phyloP scores from a whole-genome alignment of 1,139 yeast genomes.

The Debaryomyces sp. region DNA sequence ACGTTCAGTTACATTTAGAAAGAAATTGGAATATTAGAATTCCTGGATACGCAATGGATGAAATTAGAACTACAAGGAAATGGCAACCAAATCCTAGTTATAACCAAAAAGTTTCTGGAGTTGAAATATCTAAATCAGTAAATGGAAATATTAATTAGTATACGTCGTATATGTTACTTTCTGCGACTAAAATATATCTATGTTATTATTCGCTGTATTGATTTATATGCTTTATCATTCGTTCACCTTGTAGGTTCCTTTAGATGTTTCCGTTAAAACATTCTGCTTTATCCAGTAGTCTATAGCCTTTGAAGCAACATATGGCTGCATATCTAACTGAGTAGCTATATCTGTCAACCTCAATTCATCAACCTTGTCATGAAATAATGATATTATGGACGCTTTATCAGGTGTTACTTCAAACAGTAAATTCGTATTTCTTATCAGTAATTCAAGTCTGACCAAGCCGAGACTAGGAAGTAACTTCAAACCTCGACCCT shows the following conservation, averaged over 20 bases:
- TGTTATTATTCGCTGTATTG: not conserved
- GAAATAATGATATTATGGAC: constrained; percentile 58
- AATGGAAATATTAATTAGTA: constrained; percentile 20
- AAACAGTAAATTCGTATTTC: constrained; percentile 39
- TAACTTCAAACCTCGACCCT: constrained; percentile 61
- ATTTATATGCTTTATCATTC: constrained; percentile 12
- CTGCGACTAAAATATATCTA: not conserved
- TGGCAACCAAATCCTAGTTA: constrained; percentile 77
- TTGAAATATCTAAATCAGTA: constrained; percentile 46
- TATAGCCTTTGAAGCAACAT: constrained; percentile 42
- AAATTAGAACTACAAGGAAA: constrained; percentile 79
- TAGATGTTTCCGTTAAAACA: constrained; percentile 41
- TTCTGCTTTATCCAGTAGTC: constrained; percentile 60
- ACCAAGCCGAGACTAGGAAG: constrained; percentile 67
- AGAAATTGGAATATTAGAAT: constrained; percentile 94
- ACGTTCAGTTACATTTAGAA: constrained; percentile 88
- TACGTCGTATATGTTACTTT: not conserved
- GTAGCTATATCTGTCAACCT: constrained; percentile 29
- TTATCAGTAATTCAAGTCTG: constrained; percentile 56
- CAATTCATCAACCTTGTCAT: constrained; percentile 32
- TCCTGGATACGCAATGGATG: constrained; percentile 93
- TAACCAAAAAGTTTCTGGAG: constrained; percentile 69
- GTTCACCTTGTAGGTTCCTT: constrained; percentile 26
- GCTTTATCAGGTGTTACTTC: constrained; percentile 75
- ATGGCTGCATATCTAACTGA: constrained; percentile 38